Evolutionary conservation across 2,329 filamentous ascomycete genomes (phyloP).

Genomic region (Ophiocordyceps robertsii): DNA sequence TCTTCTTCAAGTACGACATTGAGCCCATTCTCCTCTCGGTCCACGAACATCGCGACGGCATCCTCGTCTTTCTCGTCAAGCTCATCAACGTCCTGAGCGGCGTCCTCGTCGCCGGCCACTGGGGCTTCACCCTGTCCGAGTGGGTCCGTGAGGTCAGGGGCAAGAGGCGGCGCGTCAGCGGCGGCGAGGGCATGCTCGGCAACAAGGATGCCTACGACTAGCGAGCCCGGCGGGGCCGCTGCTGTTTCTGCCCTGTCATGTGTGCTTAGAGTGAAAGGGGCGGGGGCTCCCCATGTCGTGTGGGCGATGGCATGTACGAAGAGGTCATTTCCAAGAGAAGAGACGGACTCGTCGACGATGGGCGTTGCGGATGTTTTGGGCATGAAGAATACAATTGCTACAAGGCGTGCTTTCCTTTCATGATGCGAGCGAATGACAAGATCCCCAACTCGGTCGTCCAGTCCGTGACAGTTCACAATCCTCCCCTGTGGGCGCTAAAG

Average conservation of each 20-base stretch:
- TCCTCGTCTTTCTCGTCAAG: conserved; percentile 65
- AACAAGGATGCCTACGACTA: conserved; percentile 24
- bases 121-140: conserved; percentile 75
- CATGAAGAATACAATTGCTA: too few relatives aligned
- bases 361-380: too few relatives aligned
- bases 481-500: too few relatives aligned
- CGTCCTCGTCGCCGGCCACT: conserved; percentile 84
- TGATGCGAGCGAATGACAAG: too few relatives aligned
- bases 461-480: too few relatives aligned
- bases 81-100: conserved; percentile 85
- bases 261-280: not conserved
- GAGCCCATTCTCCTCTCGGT: conserved; percentile 86
- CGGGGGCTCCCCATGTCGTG: too few relatives aligned
- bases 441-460: too few relatives aligned
- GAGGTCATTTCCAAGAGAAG: too few relatives aligned
- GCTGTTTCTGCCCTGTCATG: not conserved
- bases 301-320: too few relatives aligned
- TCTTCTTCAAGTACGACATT: conserved; percentile 99
- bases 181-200: conserved; percentile 36
- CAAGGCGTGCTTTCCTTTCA: too few relatives aligned
- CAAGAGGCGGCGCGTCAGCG: conserved; percentile 28
- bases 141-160: conserved; percentile 51
- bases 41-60: conserved; percentile 63
- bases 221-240: not conserved
- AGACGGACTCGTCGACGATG: too few relatives aligned